Percentiles rank a stretch among this genome's conserved stretches.
phyloP scores from a whole-genome alignment of 2,329 filamentous ascomycete species.

The Cladophialophora bantiana region DNA sequence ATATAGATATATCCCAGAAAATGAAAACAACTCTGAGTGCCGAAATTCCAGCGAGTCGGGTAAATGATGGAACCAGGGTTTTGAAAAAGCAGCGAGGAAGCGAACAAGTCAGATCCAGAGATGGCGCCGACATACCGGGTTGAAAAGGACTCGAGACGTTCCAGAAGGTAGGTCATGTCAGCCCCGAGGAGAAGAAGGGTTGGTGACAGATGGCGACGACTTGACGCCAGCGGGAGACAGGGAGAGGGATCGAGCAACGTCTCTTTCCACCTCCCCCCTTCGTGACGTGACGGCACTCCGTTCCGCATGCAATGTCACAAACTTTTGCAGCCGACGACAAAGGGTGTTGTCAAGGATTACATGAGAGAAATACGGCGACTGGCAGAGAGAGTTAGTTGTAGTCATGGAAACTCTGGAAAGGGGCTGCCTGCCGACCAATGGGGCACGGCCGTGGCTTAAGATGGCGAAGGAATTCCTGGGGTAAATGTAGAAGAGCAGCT shows the following conservation, averaged over 20 bases:
- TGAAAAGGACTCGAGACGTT: not conserved
- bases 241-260: not conserved
- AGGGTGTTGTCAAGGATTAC: slow-evolving; percentile 20
- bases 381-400: slow-evolving; percentile 26
- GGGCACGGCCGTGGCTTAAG: not conserved
- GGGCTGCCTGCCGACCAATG: slow-evolving; percentile 14
- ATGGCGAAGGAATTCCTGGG: slow-evolving; percentile 2
- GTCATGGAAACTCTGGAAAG: slow-evolving; percentile 23
- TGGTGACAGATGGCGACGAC: not conserved
- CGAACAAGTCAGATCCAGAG: not conserved
- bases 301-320: not conserved
- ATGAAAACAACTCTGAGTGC: not conserved
- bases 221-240: not conserved
- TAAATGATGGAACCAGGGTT: slow-evolving; percentile 12
- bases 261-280: not conserved
- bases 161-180: not conserved
- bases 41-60: slow-evolving; percentile 11
- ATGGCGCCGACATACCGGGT: slow-evolving; percentile 3
- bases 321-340: not conserved
- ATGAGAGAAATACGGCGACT: slow-evolving; percentile 36
- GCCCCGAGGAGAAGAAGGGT: not conserved
- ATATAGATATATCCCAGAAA: not conserved
- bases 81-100: slow-evolving; percentile 9
- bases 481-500: not conserved
- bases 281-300: not conserved